These are phyloP conservation scores for Paramecium biaurelia DNA, from an alignment of 73 alveolate genomes.

Conservation along the genomic window DNA sequence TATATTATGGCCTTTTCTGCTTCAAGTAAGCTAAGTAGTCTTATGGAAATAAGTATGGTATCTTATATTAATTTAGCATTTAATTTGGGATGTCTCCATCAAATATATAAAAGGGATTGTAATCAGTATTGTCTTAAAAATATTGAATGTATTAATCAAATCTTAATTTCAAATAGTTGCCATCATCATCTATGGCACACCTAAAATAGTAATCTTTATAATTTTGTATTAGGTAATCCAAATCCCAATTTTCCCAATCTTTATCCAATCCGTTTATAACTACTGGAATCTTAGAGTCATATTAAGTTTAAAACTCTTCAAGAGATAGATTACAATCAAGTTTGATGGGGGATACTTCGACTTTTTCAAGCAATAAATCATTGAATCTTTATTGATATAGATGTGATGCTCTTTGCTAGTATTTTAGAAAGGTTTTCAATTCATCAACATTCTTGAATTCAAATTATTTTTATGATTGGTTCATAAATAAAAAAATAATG, in stretches of 20 bases:
- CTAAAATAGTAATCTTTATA: neutral
- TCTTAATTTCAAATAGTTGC: conserved; percentile 1
- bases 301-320: neutral
- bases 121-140: neutral
- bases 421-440: neutral
- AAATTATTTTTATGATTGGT: neutral
- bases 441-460: neutral
- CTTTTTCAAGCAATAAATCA: neutral
- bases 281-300: neutral
- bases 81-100: neutral
- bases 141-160: neutral
- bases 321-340: neutral
- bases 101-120: conserved; percentile 16
- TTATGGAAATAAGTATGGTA: neutral
- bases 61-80: neutral
- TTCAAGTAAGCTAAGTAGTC: neutral
- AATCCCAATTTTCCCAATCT: neutral
- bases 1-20: conserved; percentile 72
- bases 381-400: neutral
- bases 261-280: neutral
- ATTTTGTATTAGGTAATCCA: neutral
- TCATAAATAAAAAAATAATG: neutral
- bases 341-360: neutral
- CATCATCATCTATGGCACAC: conserved; percentile 12
- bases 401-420: neutral